These are phyloP conservation scores for Rhytidiadelphus loreus DNA, from an alignment of 225 moss, liverwort and hornwort species.

Conservation along the genomic window DNA sequence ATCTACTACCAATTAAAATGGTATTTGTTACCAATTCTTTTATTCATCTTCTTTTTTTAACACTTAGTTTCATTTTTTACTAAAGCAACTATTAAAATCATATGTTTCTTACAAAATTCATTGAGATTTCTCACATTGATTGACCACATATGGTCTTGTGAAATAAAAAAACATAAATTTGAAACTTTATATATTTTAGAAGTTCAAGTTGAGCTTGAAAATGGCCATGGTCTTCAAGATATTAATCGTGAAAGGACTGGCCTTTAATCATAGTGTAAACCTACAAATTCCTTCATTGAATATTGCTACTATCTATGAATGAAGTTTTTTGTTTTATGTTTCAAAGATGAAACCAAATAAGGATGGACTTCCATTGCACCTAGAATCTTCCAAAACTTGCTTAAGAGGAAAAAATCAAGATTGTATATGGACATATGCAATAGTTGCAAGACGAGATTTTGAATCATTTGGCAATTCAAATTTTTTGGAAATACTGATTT, in stretches of 20 bases:
- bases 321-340: background rate
- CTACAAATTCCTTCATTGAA: background rate
- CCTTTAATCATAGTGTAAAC: background rate
- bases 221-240: rapidly evolving
- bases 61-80: background rate
- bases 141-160: background rate
- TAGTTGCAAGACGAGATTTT: too few relatives aligned
- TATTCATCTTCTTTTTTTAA: background rate
- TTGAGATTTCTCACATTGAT: background rate
- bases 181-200: background rate
- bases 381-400: background rate
- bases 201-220: background rate
- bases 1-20: background rate
- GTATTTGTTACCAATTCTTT: background rate
- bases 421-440: background rate
- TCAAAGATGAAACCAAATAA: background rate
- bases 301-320: background rate
- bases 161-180: background rate
- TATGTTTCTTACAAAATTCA: background rate
- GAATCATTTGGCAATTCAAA: too few relatives aligned
- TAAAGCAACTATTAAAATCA: background rate
- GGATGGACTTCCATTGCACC: background rate
- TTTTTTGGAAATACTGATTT: too few relatives aligned
- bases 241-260: background rate
- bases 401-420: background rate